Percentiles rank a stretch among this genome's conserved stretches.
phyloP scores from a whole-genome alignment of 176 grass and related monocot genomes.

The Aegilops sharonensis region DNA sequence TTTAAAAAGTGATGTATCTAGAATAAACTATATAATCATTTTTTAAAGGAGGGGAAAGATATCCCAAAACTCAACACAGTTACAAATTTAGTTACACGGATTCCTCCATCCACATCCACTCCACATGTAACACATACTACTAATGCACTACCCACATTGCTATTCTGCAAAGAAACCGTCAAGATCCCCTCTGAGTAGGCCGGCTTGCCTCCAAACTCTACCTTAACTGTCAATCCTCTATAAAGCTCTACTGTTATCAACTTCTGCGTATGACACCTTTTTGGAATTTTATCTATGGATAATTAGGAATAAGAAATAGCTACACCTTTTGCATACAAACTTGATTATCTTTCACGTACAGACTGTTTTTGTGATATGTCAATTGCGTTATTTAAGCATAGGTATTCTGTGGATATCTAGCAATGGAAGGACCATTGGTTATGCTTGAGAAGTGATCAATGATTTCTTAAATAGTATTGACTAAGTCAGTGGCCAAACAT shows the following conservation, averaged over 20 bases:
- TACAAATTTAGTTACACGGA: too few relatives aligned
- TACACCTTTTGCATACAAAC: too few relatives aligned
- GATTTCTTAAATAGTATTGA: not conserved
- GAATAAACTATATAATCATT: not conserved
- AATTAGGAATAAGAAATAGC: too few relatives aligned
- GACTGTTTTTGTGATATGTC: not conserved
- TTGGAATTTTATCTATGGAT: not conserved
- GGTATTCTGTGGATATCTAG: not conserved
- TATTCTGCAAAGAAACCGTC: too few relatives aligned
- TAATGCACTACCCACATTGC: too few relatives aligned
- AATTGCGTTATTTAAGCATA: not conserved
- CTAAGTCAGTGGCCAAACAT: constrained; percentile 29
- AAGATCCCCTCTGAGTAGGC: too few relatives aligned
- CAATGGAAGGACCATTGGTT: not conserved
- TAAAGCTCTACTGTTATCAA: not conserved
- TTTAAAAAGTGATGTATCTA: not conserved
- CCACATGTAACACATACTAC: too few relatives aligned
- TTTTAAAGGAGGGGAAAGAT: too few relatives aligned
- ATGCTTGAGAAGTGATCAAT: not conserved
- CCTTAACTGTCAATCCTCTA: too few relatives aligned
- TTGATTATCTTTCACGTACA: constrained; percentile 4
- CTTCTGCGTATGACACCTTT: not conserved
- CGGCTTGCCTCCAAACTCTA: too few relatives aligned
- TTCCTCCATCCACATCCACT: too few relatives aligned
- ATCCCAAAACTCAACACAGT: too few relatives aligned